Evolutionary conservation across 2,329 filamentous ascomycete species (phyloP).

Genomic region (Sarocladium oryzae): DNA sequence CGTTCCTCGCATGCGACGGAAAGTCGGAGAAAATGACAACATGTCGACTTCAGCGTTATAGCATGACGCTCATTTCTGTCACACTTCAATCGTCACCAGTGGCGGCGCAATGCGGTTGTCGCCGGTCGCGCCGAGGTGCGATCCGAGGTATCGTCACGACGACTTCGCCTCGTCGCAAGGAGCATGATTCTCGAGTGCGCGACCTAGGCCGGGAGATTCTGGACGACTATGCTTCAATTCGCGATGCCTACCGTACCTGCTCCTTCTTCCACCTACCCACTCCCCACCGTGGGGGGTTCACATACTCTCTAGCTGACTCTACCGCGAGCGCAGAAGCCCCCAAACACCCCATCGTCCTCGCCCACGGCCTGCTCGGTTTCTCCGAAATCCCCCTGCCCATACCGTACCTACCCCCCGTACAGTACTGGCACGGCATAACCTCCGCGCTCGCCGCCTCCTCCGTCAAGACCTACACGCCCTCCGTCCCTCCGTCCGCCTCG

Average conservation of each 20-base stretch:
- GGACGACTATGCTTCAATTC: constrained; percentile 40
- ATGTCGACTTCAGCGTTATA: constrained; percentile 2
- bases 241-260: constrained; percentile 36
- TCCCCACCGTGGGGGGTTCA: too few species aligned
- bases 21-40: background rate
- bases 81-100: background rate
- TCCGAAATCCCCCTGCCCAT: constrained; percentile 42
- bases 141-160: constrained; percentile 6
- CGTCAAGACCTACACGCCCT: constrained; percentile 51
- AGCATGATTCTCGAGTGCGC: constrained; percentile 32
- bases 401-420: constrained; percentile 36
- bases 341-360: constrained; percentile 56
- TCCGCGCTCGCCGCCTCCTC: constrained; percentile 48
- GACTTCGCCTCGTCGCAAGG: constrained; percentile 11
- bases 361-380: constrained; percentile 60
- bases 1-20: too few species aligned
- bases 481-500: constrained; percentile 53
- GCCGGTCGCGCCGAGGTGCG: constrained; percentile 6
- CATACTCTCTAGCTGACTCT: too few species aligned
- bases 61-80: background rate
- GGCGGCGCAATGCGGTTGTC: background rate
- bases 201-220: constrained; percentile 35
- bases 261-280: background rate
- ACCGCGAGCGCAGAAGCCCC: constrained; percentile 53
- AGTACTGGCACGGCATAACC: constrained; percentile 61